Base-by-base conservation (phyloP, 805 yeast species). In the Yarrowia deformans region DNA sequence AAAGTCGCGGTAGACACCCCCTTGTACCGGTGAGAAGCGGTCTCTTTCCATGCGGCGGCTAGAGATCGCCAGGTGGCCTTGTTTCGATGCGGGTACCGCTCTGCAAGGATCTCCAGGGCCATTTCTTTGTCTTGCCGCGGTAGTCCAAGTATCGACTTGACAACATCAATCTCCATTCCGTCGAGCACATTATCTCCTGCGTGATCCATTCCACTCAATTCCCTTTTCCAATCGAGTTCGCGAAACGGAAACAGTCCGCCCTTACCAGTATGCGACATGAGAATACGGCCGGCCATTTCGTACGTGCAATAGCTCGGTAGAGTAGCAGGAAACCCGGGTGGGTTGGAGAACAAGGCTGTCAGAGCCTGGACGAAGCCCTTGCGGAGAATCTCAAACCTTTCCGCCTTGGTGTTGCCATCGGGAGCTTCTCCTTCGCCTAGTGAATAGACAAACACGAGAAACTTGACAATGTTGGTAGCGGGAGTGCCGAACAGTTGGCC, bases 231-330 rank as follows among this genome's bases (percentile, higher is more conserved):
- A 29, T 48, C n/a, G 18, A 48, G 52, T 1, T 29, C 18, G 12
- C 8, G 9, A 14, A 48, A 48, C 2, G 52, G 52, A 14, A 23
- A 48, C 9, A 18, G 29, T 3, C 49, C 49, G 3, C 10, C 19
- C 7, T 48, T 48, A 6, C 52, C 52, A 1, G 52, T 12, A 9
- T 48, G 52, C 5, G 52, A 48, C 52, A 23, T 29, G 52, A 48
- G 13, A 18, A 48, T 48, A 2, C 35, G 52, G 34, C 52, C 52
- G 1, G 52, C 52, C 52, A 48, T 48, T 48, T 48, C 52, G 18
- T 14, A 48, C 8, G 52, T 48, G 35, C 52, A 48, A 29, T 48
- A 48, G 10, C 7, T 16, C 2, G 52, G 52, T 9, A 48, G 10
- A 5, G 52, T 14, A 7, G 29, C 18, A 5, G 52, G 52, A 29